A percentile compares a stretch with the other conserved stretches of the same genome.
Conservation (phyloP, 2,329 filamentous ascomycete species). For the Fusarium bactridioides region DNA sequence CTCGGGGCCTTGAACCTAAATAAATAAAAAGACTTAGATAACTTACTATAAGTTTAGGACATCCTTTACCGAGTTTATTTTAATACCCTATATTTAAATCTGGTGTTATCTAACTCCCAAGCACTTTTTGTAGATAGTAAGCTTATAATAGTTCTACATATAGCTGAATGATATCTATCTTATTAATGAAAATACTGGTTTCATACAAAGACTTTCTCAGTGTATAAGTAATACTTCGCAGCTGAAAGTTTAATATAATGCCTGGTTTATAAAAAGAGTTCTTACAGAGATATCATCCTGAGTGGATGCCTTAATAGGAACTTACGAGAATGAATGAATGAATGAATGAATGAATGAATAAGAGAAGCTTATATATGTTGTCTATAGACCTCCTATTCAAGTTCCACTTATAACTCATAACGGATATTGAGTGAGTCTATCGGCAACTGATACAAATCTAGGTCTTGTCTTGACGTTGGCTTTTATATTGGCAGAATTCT, state of each 20-base stretch:
- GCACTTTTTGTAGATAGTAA: background rate
- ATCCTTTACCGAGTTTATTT: background rate
- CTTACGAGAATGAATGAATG: fast-evolving
- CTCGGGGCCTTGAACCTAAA: background rate
- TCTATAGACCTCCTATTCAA: background rate
- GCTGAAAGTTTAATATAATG: background rate
- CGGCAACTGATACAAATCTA: fast-evolving
- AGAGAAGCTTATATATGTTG: background rate
- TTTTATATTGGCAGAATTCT: fast-evolving
- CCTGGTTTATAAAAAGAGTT: background rate
- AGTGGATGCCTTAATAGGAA: fast-evolving
- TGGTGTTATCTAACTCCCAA: fast-evolving
- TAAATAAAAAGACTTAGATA: background rate
- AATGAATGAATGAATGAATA: fast-evolving
- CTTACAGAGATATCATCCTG: background rate
- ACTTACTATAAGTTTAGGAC: background rate
- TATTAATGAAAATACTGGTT: fast-evolving
- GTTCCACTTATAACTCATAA: too few species aligned
- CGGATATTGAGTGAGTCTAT: background rate
- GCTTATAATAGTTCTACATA: fast-evolving
- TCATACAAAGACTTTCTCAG: fast-evolving
- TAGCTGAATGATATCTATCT: fast-evolving
- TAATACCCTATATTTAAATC: fast-evolving
- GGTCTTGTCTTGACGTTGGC: too few species aligned
- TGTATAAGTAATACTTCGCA: fast-evolving